A percentile compares a stretch with the other conserved stretches of the same genome.
Conservation (phyloP, 352 stramenopile genomes). For the Globisporangium cylindrosporum region DNA sequence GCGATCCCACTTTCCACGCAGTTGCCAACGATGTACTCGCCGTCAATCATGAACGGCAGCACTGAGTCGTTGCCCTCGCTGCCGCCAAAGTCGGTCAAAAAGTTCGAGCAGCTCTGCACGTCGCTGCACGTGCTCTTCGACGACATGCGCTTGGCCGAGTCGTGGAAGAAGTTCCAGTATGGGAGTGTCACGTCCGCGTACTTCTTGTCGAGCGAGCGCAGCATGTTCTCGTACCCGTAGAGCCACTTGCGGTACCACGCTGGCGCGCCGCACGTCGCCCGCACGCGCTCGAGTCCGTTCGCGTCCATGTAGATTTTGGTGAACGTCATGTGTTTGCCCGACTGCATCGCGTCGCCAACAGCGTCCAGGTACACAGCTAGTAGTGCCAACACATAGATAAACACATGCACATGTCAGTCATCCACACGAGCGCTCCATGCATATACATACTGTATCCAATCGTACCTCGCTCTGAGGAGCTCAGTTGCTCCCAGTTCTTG, state of each 20-base stretch:
- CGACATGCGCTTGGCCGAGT: conserved; percentile 50
- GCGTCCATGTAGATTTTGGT: conserved; percentile 55
- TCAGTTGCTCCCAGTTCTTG: conserved; percentile 22
- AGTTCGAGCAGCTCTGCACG: conserved; percentile 40
- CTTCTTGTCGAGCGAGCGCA: conserved; percentile 39
- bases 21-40: conserved; percentile 40
- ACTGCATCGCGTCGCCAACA: conserved; percentile 48
- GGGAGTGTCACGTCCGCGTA: conserved; percentile 55
- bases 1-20: conserved; percentile 56
- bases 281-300: conserved; percentile 31
- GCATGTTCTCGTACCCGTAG: conserved; percentile 69
- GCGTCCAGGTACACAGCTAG: conserved; percentile 47
- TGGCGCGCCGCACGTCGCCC: conserved; percentile 43
- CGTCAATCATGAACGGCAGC: conserved; percentile 23
- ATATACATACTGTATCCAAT: background rate
- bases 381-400: background rate
- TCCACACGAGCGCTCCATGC: background rate
- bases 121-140: conserved; percentile 31
- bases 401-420: background rate
- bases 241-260: conserved; percentile 72
- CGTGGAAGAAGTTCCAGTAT: conserved; percentile 66
- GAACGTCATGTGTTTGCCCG: conserved; percentile 49
- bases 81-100: conserved; percentile 56
- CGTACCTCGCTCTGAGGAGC: conserved; percentile 11
- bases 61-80: conserved; percentile 32